These are phyloP conservation scores for Cymodocea nodosa DNA, from an alignment of 116 monocot species.

Conservation along the genomic window DNA sequence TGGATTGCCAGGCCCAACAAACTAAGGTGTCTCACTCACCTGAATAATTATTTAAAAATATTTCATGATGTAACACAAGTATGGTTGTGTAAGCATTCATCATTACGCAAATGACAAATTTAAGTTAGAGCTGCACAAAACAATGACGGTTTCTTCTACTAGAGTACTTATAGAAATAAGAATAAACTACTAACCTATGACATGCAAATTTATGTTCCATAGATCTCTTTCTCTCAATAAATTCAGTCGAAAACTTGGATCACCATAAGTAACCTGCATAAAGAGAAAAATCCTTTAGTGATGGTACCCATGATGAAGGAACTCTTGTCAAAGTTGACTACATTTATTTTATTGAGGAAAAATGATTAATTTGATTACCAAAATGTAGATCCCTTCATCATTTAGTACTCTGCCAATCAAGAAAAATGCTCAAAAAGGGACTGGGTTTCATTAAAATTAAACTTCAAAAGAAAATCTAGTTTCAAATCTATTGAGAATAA, in stretches of 20 bases:
- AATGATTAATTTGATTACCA: slow-evolving; percentile 33
- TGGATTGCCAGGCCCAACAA: no score
- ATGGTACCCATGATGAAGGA: not conserved
- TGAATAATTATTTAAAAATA: no score
- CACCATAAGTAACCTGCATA: slow-evolving; percentile 89
- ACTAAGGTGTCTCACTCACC: no score
- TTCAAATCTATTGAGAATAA: not conserved
- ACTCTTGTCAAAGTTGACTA: not conserved
- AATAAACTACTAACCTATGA: slow-evolving; percentile 43
- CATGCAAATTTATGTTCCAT: slow-evolving; percentile 74
- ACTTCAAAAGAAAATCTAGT: not conserved
- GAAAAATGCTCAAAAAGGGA: not conserved
- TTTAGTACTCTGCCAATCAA: slow-evolving; percentile 58
- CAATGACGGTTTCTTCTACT: not conserved
- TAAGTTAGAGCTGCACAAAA: not conserved
- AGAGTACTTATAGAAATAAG: not conserved
- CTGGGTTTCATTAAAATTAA: not conserved
- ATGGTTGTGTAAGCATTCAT: no score
- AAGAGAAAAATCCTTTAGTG: not conserved
- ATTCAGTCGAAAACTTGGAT: slow-evolving; percentile 68
- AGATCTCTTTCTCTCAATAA: slow-evolving; percentile 35
- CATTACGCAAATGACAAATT: not conserved
- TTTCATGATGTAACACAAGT: no score
- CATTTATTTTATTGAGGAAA: not conserved
- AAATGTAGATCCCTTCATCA: slow-evolving; percentile 79